phyloP scores from a whole-genome alignment of 2,329 filamentous ascomycete genomes.

The Kalmusia sp. region DNA sequence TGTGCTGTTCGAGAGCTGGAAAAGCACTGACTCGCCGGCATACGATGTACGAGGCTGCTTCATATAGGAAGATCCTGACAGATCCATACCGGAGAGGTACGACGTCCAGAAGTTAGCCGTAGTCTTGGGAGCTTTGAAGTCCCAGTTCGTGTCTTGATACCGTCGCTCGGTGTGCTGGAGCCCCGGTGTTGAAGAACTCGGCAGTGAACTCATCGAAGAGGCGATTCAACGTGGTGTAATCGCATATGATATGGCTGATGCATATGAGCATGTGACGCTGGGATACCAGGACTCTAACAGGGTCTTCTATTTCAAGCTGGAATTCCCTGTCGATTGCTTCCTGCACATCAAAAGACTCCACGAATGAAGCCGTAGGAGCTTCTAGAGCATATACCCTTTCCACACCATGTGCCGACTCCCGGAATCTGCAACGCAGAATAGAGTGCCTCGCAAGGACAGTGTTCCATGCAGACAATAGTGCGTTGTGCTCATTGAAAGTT shows the following conservation, averaged over 20 bases:
- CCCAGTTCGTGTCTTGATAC: not conserved
- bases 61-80: not conserved
- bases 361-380: not conserved
- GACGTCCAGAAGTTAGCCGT: not conserved
- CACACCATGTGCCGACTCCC: not conserved
- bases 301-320: not conserved
- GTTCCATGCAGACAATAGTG: conserved; percentile 2
- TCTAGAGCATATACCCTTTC: not conserved
- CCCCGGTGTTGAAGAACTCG: not conserved
- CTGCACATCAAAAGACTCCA: not conserved
- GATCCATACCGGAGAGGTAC: not conserved
- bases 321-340: not conserved
- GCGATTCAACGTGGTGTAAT: not conserved
- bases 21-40: not conserved
- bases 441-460: not conserved
- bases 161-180: not conserved
- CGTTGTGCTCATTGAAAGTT: not conserved
- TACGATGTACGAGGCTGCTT: not conserved
- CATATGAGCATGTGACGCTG: conserved; percentile 2
- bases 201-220: not conserved
- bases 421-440: not conserved
- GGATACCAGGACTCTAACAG: not conserved
- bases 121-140: no score
- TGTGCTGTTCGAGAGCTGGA: not conserved
- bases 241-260: conserved; percentile 9